phyloP scores from a whole-genome alignment of 768 basidiomycete genomes.

The Pleurotus giganteus region DNA sequence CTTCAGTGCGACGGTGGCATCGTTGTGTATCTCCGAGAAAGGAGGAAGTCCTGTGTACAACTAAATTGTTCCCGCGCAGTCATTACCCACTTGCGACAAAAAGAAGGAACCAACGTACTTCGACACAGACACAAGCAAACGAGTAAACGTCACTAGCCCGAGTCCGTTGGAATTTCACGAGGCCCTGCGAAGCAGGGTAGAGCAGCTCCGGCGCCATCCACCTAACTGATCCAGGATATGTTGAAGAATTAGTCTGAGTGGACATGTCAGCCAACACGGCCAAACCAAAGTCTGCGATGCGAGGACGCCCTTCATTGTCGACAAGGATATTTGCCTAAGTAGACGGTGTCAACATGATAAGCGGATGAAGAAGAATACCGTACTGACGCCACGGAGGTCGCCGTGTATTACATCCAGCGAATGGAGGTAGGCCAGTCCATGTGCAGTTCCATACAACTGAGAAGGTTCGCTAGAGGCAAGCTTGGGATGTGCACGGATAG shows the following conservation, averaged over 20 bases:
- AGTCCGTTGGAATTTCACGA: slow-evolving; percentile 21
- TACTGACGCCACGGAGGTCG: slow-evolving; percentile 20
- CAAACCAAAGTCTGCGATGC: slow-evolving; percentile 33
- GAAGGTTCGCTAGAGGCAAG: background rate
- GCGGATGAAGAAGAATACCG: background rate
- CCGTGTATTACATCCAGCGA: slow-evolving; percentile 20
- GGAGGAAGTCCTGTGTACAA: slow-evolving; percentile 9
- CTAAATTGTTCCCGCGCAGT: too few species aligned
- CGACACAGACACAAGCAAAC: slow-evolving; percentile 31
- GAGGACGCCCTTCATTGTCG: slow-evolving; percentile 26
- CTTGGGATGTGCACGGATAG: background rate
- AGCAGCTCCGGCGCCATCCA: slow-evolving; percentile 37
- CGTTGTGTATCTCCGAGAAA: background rate
- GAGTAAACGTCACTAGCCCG: slow-evolving; percentile 29
- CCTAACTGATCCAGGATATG: slow-evolving; percentile 23
- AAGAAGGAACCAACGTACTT: slow-evolving; percentile 17
- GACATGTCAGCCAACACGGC: slow-evolving; percentile 28
- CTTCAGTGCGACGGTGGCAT: slow-evolving; percentile 3
- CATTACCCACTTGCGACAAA: background rate
- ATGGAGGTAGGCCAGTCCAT: slow-evolving; percentile 22
- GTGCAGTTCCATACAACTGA: slow-evolving; percentile 20
- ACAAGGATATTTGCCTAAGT: slow-evolving; percentile 31
- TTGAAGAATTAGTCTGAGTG: slow-evolving; percentile 20
- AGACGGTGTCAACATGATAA: background rate
- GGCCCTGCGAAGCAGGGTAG: slow-evolving; percentile 24